Evolutionary conservation across 352 stramenopile species (phyloP).

Genomic region (Peronospora tabacina): DNA sequence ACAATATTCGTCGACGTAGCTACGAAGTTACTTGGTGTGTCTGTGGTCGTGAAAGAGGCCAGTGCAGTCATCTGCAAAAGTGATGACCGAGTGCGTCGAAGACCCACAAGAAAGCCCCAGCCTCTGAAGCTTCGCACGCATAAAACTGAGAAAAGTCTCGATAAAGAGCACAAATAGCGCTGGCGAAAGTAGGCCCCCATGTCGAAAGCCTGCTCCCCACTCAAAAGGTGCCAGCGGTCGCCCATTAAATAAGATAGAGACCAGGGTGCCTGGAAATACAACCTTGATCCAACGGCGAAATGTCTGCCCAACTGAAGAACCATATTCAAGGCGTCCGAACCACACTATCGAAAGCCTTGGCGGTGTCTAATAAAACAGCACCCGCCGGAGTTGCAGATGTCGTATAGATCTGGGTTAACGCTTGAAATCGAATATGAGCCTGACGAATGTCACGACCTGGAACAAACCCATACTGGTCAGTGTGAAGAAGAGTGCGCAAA

Average conservation of each 20-base stretch:
- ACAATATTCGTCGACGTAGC: background rate
- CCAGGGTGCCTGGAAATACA: background rate
- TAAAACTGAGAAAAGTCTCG: slow-evolving; percentile 1
- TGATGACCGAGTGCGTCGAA: background rate
- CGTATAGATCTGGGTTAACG: background rate
- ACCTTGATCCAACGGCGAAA: background rate
- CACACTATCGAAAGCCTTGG: background rate
- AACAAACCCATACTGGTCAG: background rate
- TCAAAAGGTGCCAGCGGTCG: background rate
- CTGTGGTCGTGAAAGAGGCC: background rate
- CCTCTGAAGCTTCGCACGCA: background rate
- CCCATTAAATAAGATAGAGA: background rate
- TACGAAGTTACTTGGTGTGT: background rate
- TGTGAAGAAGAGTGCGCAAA: background rate
- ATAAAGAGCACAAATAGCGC: slow-evolving; percentile 1
- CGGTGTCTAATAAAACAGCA: background rate
- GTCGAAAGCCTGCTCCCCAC: background rate
- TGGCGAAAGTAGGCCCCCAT: background rate
- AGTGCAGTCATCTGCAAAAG: background rate
- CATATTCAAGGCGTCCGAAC: background rate
- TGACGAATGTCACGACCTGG: background rate
- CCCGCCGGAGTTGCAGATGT: background rate
- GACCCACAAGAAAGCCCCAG: background rate
- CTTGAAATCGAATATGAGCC: slow-evolving; percentile 1
- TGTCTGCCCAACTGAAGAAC: background rate